phyloP scores from a whole-genome alignment of 2,329 filamentous ascomycete species.

The Pseudohalonectria lignicola region DNA sequence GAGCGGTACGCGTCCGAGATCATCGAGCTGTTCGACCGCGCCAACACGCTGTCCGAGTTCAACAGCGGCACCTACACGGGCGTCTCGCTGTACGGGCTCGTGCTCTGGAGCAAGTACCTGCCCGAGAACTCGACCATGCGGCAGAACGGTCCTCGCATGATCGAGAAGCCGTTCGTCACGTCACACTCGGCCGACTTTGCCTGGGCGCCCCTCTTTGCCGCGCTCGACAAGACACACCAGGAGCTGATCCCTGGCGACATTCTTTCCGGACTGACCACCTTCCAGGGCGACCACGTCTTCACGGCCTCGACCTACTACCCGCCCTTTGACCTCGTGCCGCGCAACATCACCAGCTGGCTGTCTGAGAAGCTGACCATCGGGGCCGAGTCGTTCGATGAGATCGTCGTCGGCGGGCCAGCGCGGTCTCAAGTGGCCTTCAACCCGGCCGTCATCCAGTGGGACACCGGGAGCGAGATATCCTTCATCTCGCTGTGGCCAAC shows the following conservation, averaged over 20 bases:
- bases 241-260: slow-evolving; percentile 30
- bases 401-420: slow-evolving; percentile 41
- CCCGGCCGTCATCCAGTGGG: slow-evolving; percentile 50
- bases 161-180: slow-evolving; percentile 29
- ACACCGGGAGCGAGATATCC: slow-evolving; percentile 23
- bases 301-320: slow-evolving; percentile 42
- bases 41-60: slow-evolving; percentile 50
- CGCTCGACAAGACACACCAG: slow-evolving; percentile 38
- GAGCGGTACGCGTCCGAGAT: slow-evolving; percentile 45
- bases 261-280: slow-evolving; percentile 27
- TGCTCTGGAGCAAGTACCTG: slow-evolving; percentile 48
- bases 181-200: slow-evolving; percentile 49
- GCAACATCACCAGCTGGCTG: slow-evolving; percentile 50
- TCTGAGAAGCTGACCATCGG: slow-evolving; percentile 47
- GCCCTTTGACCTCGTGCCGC: slow-evolving; percentile 41
- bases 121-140: slow-evolving; percentile 40
- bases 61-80: slow-evolving; percentile 54
- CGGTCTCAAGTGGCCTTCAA: slow-evolving; percentile 42
- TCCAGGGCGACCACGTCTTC: slow-evolving; percentile 42
- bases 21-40: slow-evolving; percentile 42
- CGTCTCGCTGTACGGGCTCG: slow-evolving; percentile 45
- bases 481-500: slow-evolving; percentile 19
- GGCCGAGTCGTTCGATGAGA: slow-evolving; percentile 45
- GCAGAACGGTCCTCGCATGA: slow-evolving; percentile 37
- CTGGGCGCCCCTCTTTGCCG: slow-evolving; percentile 43